Evolutionary conservation across 176 grass and related monocot species (phyloP).

Genomic region (Triticum timopheevii): DNA sequence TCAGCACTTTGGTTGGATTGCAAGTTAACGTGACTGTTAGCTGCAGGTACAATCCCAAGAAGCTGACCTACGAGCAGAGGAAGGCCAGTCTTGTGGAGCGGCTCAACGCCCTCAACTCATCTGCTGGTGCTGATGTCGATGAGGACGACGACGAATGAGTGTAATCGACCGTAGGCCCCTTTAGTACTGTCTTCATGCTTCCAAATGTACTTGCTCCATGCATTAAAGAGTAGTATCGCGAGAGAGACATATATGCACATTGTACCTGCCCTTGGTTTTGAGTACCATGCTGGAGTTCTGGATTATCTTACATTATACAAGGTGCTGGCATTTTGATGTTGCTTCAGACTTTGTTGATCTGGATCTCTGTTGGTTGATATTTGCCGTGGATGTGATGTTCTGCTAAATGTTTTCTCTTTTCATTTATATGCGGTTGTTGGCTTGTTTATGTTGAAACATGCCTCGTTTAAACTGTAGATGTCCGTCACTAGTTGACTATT

Average conservation of each 20-base stretch:
- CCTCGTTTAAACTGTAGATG: too few relatives aligned
- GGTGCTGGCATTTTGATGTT: slow-evolving; percentile 1
- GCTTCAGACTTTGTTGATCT: too few relatives aligned
- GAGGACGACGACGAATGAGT: slow-evolving; percentile 72
- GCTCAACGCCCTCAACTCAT: slow-evolving; percentile 64
- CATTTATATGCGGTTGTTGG: too few relatives aligned
- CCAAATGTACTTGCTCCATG: too few relatives aligned
- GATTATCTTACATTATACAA: background rate
- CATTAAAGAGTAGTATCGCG: too few relatives aligned
- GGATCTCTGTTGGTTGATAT: too few relatives aligned
- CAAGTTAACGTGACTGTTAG: background rate
- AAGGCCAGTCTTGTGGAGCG: slow-evolving; percentile 67
- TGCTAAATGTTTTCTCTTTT: too few relatives aligned
- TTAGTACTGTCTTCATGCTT: too few relatives aligned
- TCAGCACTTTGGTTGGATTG: too few relatives aligned
- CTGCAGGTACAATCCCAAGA: slow-evolving; percentile 79
- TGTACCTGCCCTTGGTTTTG: slow-evolving; percentile 18
- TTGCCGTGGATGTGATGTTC: too few relatives aligned
- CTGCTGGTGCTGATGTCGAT: slow-evolving; percentile 47
- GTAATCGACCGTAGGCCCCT: background rate
- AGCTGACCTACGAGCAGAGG: slow-evolving; percentile 84
- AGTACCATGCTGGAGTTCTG: background rate
- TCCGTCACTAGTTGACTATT: too few relatives aligned
- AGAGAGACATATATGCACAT: background rate
- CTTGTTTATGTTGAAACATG: too few relatives aligned